Evolutionary conservation across 371 early-diverging fungal genomes (phyloP).

Genomic region (Rhizopus microsporus): DNA sequence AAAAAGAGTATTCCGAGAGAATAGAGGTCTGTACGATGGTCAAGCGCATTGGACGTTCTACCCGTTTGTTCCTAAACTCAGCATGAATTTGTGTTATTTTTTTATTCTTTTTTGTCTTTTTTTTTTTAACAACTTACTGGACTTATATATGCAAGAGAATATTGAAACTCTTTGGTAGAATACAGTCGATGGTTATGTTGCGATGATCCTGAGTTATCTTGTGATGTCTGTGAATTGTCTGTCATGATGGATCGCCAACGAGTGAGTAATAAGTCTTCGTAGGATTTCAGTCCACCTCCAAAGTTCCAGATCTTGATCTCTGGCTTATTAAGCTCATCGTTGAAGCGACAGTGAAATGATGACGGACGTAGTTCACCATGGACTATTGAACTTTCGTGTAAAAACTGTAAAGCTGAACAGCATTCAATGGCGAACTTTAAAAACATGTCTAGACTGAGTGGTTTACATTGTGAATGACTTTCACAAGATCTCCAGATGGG

Average conservation of each 20-base stretch:
- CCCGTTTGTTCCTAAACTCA: constrained; percentile 54
- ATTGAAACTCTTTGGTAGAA: constrained; percentile 35
- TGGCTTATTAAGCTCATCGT: constrained; percentile 17
- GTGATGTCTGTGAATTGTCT: background rate
- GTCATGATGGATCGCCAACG: constrained; percentile 34
- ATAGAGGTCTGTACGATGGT: constrained; percentile 60
- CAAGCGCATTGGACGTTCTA: constrained; percentile 55
- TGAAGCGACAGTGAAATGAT: constrained; percentile 22
- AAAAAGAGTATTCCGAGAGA: constrained; percentile 58
- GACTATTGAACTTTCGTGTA: constrained; percentile 42
- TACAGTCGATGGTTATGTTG: constrained; percentile 3
- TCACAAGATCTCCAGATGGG: background rate
- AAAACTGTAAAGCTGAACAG: constrained; percentile 42
- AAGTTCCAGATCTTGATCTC: constrained; percentile 41
- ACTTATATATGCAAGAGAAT: constrained; percentile 39
- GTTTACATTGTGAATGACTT: constrained; percentile 3
- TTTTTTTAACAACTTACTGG: constrained; percentile 21
- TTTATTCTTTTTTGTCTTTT: background rate
- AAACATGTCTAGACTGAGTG: constrained; percentile 24
- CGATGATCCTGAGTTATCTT: background rate
- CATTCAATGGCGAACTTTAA: constrained; percentile 39
- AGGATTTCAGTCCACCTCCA: constrained; percentile 39
- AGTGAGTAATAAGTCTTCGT: constrained; percentile 42
- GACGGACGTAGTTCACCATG: constrained; percentile 45
- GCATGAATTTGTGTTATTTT: background rate